These are phyloP conservation scores for Cladosporium sp. DNA, from an alignment of 2,329 filamentous ascomycete species.

Conservation along the genomic window DNA sequence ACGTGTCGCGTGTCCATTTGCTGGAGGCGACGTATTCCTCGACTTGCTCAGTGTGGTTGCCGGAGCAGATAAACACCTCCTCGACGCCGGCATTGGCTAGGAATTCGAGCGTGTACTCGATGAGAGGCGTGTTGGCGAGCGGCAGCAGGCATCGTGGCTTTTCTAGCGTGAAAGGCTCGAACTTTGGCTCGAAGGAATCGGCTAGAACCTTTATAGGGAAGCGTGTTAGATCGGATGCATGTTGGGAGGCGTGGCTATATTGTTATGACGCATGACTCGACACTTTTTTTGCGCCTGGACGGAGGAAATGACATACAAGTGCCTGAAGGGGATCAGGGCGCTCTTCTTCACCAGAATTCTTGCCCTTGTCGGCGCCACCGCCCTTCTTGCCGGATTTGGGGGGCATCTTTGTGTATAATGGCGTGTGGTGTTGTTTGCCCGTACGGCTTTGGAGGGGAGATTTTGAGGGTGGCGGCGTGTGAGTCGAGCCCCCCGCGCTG, in stretches of 20 bases:
- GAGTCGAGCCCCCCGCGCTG: neutral
- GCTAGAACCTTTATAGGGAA: constrained; percentile 63
- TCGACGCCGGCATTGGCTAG: constrained; percentile 92
- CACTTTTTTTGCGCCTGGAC: neutral
- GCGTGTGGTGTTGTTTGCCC: constrained; percentile 10
- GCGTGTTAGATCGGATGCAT: constrained; percentile 14
- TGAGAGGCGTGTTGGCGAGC: constrained; percentile 85
- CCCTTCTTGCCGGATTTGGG: constrained; percentile 38
- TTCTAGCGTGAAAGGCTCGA: constrained; percentile 81
- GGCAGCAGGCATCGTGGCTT: constrained; percentile 90
- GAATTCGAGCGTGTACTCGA: constrained; percentile 97
- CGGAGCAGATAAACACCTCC: constrained; percentile 87
- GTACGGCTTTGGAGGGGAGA: neutral
- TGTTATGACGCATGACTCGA: constrained; percentile 7
- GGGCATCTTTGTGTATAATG: constrained; percentile 33
- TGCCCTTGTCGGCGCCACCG: constrained; percentile 31
- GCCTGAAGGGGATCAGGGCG: constrained; percentile 58
- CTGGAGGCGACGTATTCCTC: constrained; percentile 77
- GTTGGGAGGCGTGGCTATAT: neutral
- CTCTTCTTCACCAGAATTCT: constrained; percentile 45
- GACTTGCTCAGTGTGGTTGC: constrained; percentile 77
- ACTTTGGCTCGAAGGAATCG: constrained; percentile 90
- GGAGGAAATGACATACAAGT: constrained; percentile 42
- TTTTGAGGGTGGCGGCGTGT: neutral
- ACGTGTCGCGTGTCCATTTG: constrained; percentile 65